A percentile compares a stretch with the other conserved stretches of the same genome.
These are phyloP conservation scores for Trametes sanguinea DNA, from an alignment of 768 basidiomycete genomes.

Conservation along the genomic window DNA sequence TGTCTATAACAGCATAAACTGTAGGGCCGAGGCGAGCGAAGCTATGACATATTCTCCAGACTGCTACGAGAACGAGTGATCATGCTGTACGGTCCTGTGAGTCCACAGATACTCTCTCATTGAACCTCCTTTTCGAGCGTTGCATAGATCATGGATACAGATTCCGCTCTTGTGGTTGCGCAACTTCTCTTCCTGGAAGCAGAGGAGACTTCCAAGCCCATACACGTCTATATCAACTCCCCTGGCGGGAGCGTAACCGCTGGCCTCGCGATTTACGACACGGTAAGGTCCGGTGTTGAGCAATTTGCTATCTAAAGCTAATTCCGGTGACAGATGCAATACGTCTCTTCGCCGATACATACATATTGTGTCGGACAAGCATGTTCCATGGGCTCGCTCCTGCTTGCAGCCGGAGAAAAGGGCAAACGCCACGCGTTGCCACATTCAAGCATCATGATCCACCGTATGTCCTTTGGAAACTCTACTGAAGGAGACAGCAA, in stretches of 20 bases:
- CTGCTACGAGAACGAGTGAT: slow-evolving; percentile 92
- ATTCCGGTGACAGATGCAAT: slow-evolving; percentile 78
- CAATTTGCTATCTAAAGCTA: neutral
- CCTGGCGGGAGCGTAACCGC: slow-evolving; percentile 96
- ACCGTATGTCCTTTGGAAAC: slow-evolving; percentile 58
- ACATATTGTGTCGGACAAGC: slow-evolving; percentile 97
- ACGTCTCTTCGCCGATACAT: slow-evolving; percentile 92
- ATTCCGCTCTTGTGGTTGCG: slow-evolving; percentile 85
- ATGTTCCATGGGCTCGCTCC: slow-evolving; percentile 93
- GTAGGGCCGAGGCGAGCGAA: slow-evolving; percentile 66
- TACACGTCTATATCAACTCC: slow-evolving; percentile 96
- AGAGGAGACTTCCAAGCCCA: slow-evolving; percentile 91
- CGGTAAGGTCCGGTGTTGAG: slow-evolving; percentile 50
- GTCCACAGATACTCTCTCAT: slow-evolving; percentile 29
- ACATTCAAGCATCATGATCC: slow-evolving; percentile 97
- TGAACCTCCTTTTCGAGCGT: neutral
- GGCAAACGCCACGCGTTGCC: slow-evolving; percentile 92
- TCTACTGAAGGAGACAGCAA: neutral
- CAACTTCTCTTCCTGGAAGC: slow-evolving; percentile 96
- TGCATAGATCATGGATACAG: slow-evolving; percentile 81
- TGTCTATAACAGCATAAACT: neutral
- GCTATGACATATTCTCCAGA: slow-evolving; percentile 96
- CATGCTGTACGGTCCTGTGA: slow-evolving; percentile 90
- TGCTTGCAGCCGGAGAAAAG: slow-evolving; percentile 86
- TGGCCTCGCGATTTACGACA: slow-evolving; percentile 96